phyloP scores from a whole-genome alignment of 441 rosid species.

The Manihot esculenta region DNA sequence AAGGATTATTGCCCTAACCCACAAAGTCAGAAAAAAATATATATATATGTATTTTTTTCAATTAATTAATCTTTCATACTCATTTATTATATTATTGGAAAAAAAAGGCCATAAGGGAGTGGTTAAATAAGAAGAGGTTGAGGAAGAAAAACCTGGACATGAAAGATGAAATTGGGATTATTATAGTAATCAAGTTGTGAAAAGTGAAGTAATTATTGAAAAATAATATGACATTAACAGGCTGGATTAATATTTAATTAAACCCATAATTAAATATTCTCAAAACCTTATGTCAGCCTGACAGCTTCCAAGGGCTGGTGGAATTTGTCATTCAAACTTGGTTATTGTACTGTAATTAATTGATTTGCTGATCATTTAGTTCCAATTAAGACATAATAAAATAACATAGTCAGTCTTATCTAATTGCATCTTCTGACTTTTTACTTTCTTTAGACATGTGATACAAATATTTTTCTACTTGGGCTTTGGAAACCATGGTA shows the following conservation, averaged over 20 bases:
- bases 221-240: background rate
- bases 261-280: background rate
- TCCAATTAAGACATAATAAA: no score
- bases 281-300: conserved; percentile 1
- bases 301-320: background rate
- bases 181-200: conserved; percentile 13
- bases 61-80: no score
- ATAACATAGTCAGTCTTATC: no score
- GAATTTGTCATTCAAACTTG: background rate
- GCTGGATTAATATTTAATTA: background rate
- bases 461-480: no score
- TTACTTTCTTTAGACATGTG: no score
- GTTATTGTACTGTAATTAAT: background rate
- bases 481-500: no score
- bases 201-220: background rate
- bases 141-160: background rate
- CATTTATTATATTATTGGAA: background rate
- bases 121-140: conserved; percentile 16
- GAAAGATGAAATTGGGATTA: conserved; percentile 3
- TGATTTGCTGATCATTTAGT: no score
- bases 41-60: no score
- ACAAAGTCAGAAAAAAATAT: no score
- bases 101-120: conserved; percentile 13
- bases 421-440: no score
- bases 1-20: background rate